Percentiles rank a stretch among this genome's conserved stretches.
These are phyloP conservation scores for Entoloma clypeatum DNA, from an alignment of 1,284 basidiomycete species.

Conservation along the genomic window DNA sequence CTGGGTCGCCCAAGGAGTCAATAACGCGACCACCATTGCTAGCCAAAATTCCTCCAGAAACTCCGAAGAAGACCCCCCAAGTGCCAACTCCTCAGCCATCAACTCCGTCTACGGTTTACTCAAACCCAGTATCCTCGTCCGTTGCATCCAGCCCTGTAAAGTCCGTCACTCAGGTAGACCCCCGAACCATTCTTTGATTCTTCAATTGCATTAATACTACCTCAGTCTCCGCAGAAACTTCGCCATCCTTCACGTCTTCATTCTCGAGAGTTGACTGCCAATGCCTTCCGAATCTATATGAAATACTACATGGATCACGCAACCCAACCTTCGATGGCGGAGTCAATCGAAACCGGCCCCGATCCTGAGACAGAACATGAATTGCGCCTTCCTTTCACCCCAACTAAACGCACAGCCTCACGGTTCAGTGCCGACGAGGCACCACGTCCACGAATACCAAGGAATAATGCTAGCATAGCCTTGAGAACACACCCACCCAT, in stretches of 20 bases:
- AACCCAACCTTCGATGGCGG: slow-evolving; percentile 10
- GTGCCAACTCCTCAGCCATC: slow-evolving; percentile 20
- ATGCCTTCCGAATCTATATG: slow-evolving; percentile 68
- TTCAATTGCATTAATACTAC: not conserved
- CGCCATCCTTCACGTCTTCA: slow-evolving; percentile 67
- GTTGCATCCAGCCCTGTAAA: slow-evolving; percentile 22
- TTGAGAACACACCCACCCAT: slow-evolving; percentile 24
- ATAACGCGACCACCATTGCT: slow-evolving; percentile 15
- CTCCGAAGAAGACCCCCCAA: not conserved
- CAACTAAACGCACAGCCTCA: slow-evolving; percentile 25
- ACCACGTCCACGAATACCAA: slow-evolving; percentile 23
- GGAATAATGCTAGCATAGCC: not conserved
- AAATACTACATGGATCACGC: slow-evolving; percentile 71
- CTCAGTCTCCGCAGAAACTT: slow-evolving; percentile 45
- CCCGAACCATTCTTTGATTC: not conserved
- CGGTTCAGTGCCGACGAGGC: slow-evolving; percentile 19
- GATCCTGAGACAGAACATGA: slow-evolving; percentile 18
- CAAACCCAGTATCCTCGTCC: slow-evolving; percentile 17
- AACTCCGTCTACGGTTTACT: slow-evolving; percentile 22
- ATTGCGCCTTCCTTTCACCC: slow-evolving; percentile 29
- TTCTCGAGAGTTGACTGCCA: slow-evolving; percentile 58
- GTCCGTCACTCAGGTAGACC: slow-evolving; percentile 17
- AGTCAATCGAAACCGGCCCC: slow-evolving; percentile 12
- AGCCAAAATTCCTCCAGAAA: slow-evolving; percentile 2
- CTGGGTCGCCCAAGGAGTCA: slow-evolving; percentile 13